Evolutionary conservation across 1,284 basidiomycete genomes (phyloP).

Genomic region (Mycosarcoma mackinlayi): DNA sequence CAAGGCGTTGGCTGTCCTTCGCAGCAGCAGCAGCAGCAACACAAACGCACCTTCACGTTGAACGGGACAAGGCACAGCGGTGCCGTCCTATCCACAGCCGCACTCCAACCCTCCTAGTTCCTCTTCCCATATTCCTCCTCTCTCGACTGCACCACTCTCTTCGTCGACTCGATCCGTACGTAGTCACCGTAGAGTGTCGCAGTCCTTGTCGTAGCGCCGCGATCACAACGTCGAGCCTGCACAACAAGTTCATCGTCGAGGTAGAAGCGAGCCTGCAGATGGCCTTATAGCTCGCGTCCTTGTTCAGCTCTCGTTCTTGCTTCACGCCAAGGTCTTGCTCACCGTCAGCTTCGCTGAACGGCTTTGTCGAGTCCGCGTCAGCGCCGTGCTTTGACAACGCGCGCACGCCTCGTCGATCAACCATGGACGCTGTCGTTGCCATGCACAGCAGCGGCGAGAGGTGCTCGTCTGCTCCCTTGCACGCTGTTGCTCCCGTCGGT

Average conservation of each 20-base stretch:
- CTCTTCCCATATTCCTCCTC: background rate
- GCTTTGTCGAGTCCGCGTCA: background rate
- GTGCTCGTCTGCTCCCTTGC: conserved; percentile 16
- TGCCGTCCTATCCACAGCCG: conserved; percentile 1
- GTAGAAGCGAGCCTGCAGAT: conserved; percentile 5
- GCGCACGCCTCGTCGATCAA: background rate
- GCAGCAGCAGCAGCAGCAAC: conserved; percentile 1
- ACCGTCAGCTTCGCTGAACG: background rate
- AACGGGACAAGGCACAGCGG: conserved; percentile 4
- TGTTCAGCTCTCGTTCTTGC: conserved; percentile 6
- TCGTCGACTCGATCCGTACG: too few relatives aligned
- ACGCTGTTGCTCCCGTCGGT: background rate
- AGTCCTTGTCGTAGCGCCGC: background rate
- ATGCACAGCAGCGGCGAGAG: conserved; percentile 16
- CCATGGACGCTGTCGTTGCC: conserved; percentile 19
- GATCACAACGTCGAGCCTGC: background rate
- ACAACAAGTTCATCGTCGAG: background rate
- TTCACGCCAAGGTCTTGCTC: conserved; percentile 4
- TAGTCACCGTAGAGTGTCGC: background rate
- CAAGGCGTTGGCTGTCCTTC: conserved; percentile 10
- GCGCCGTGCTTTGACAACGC: conserved; percentile 2
- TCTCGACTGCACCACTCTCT: background rate
- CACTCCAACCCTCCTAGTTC: background rate
- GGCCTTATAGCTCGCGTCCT: conserved; percentile 8
- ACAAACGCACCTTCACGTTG: background rate